Base-by-base conservation (phyloP, 208 protist genomes). In the Acanthamoeba royreba region DNA sequence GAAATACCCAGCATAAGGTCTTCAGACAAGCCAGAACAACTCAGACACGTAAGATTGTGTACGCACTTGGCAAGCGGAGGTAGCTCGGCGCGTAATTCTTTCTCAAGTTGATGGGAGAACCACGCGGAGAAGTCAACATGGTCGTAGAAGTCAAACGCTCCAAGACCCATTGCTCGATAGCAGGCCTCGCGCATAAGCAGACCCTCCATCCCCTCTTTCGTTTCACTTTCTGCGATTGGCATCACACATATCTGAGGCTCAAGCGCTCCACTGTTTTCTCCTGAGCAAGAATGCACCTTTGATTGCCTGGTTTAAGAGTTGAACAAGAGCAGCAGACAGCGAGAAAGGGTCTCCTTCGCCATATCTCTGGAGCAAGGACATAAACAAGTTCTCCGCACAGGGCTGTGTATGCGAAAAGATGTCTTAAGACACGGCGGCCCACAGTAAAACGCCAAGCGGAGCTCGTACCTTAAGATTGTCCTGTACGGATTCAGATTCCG, bases 121-220 rank as follows among this genome's bases (percentile, higher is more conserved):
- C 87, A 92, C 0, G 87, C 61, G 13, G 87, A 47, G 47, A 92
- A 92, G 53, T 92, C 87, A 22, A 92, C 35, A 61, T 92, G 87
- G 13, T 47, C 42, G 47, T 92, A 72, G 17, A 92, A 92, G 40
- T 92, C 87, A 40, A 81, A 92, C 13, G 87, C 40, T 4, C 42
- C 61, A 28, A 92, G 87, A 28, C 87, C 87, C 40, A 92, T 43
- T 35, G 58, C 61, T 22, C 87, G 35, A 69, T 92, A 92, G 61
- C 87, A 92, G 9, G 87, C 46, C 58, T 92, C 87, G 45, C 45
- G 72, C 58, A 92, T 43, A 52, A 92, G 38, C 42, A 92, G 35
- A 17, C 87, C 87, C 4, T 92, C 58, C 35, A 92, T 2, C 0
- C 87, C 87, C 2, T 79, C 58, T 42, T 92, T 92, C 15, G 8